These are phyloP conservation scores for Lactuca saligna DNA, from an alignment of 129 eudicot species.

Conservation along the genomic window DNA sequence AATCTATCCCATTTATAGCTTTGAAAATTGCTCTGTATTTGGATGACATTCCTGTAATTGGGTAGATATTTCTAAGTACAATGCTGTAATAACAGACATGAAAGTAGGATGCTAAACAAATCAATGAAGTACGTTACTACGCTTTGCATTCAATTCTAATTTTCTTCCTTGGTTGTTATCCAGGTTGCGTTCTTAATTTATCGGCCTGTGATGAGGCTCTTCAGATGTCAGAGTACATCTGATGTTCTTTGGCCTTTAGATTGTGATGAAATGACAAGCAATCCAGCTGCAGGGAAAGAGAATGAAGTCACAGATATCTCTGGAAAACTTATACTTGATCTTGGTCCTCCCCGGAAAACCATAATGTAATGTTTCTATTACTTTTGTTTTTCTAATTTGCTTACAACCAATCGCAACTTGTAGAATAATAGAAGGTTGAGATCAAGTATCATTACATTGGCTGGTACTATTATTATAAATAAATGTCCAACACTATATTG, in stretches of 20 bases:
- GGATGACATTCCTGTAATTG: too few relatives aligned
- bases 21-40: too few relatives aligned
- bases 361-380: conserved; percentile 45
- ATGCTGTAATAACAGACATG: too few relatives aligned
- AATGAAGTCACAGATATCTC: conserved; percentile 31
- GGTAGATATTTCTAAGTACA: too few relatives aligned
- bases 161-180: conserved; percentile 7
- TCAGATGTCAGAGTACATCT: conserved; percentile 55
- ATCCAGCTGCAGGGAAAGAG: conserved; percentile 45
- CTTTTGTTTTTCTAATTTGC: background rate
- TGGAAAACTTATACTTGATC: conserved; percentile 62
- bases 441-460: too few relatives aligned
- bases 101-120: too few relatives aligned
- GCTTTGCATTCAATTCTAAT: background rate
- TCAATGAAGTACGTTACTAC: background rate
- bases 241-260: conserved; percentile 81
- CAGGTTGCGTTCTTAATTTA: conserved; percentile 94
- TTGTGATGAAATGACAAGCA: conserved; percentile 41
- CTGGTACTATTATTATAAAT: too few relatives aligned
- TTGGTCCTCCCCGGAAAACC: conserved; percentile 65
- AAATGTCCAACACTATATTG: too few relatives aligned
- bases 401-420: background rate
- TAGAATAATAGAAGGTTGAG: background rate
- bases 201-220: conserved; percentile 99
- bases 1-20: too few relatives aligned